Conservation (phyloP, 2,329 filamentous ascomycete genomes). For the Fusarium caatingaense region DNA sequence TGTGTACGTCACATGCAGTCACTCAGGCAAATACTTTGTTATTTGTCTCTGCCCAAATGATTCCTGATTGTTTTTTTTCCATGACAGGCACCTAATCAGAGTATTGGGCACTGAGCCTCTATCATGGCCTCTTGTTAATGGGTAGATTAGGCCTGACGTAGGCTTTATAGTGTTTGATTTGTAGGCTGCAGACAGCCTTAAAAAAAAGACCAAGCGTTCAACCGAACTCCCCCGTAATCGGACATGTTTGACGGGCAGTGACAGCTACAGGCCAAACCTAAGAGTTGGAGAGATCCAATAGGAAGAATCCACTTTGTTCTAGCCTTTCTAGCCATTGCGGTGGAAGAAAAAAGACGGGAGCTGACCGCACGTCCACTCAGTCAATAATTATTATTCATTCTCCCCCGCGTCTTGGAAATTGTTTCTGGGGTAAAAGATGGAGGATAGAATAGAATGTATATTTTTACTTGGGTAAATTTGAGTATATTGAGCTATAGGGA, state of each 20-base stretch:
- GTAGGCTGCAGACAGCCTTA: background rate
- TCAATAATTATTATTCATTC: slow-evolving; percentile 20
- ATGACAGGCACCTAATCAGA: background rate
- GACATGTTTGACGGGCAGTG: background rate
- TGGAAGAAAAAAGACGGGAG: slow-evolving; percentile 18
- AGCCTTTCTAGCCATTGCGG: slow-evolving; percentile 19
- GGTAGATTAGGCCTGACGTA: background rate
- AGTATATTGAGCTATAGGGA: background rate
- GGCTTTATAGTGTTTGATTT: background rate
- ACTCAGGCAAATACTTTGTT: background rate
- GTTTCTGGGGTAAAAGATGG: slow-evolving; percentile 34
- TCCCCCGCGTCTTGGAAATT: slow-evolving; percentile 22
- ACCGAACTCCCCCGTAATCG: slow-evolving; percentile 22
- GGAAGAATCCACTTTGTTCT: slow-evolving; percentile 38
- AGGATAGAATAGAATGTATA: background rate
- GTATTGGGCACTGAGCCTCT: background rate
- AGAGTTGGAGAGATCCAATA: background rate
- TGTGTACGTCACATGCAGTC: slow-evolving; percentile 23
- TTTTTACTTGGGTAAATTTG: background rate
- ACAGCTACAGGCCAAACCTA: background rate
- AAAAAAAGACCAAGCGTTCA: background rate
- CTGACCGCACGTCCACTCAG: slow-evolving; percentile 10
- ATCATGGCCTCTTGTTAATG: no score
- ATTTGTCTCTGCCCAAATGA: background rate
- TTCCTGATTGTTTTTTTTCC: background rate